Base-by-base conservation (phyloP, 176 grass and related monocot genomes). In the Poa annua region DNA sequence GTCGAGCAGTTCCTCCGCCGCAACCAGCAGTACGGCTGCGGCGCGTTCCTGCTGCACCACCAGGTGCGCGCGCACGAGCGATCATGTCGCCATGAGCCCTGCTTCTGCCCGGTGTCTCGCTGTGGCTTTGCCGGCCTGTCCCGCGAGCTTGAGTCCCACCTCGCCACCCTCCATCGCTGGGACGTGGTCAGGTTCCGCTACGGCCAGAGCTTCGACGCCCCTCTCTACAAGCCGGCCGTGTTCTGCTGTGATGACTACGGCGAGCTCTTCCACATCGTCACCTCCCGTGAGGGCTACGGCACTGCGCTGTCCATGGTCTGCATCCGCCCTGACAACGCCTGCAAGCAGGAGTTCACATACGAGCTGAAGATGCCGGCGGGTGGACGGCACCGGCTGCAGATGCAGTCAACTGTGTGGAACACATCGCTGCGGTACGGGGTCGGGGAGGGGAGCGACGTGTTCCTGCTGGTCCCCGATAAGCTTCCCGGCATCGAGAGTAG, bases 401-500 rank as follows among this genome's bases (percentile, higher is more conserved):
- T 73, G 45, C 24, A 73, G 44, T 73, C 70, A 4, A 73, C 70
- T 3, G 70, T 50, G 44, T 50, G 70, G 70, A 73, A 73, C 70
- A 73, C 70, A 1, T 50, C 70, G 24, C 70, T 73, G 24, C 44
- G 70, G 14, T 50, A 73, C 44, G 70, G 70, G 70, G 2, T 73
- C 22, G 70, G 44, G 8, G 70, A 73, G 44, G 44, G 14, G 24
- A 50, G 24, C 7, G 24, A 73, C 24, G 24, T 73, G 42, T 48
- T 73, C 44, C 70, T 73, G 22, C 24, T 73, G 22, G 44, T 73
- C 70, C 70, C 70, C 13, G 44, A 73, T 24, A 50, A 73, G 44
- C 44, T 73, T 3, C 44, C 70, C 0, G 22, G 70, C 14, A 45
- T 6, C 14, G 70, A 47, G 41, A 8, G 7, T 26, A 7, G 21